Conservation (phyloP, 1,284 basidiomycete species). For the Xanthoconium separans region DNA sequence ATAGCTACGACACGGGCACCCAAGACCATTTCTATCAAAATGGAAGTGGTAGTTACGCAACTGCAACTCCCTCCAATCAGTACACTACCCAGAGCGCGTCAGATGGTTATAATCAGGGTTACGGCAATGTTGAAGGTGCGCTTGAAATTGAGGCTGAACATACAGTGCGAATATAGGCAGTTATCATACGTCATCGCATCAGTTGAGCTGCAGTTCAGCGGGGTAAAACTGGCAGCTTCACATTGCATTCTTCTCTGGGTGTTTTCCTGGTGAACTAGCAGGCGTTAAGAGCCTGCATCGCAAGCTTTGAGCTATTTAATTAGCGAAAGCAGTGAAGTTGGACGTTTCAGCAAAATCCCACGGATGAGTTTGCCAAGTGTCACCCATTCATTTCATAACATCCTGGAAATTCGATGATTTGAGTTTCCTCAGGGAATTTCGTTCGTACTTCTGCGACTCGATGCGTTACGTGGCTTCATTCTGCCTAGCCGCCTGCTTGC, state of each 20-base stretch:
- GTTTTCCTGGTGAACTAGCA: slow-evolving; percentile 20
- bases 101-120: slow-evolving; percentile 54
- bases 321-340: slow-evolving; percentile 43
- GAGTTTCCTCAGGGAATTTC: slow-evolving; percentile 26
- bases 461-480: slow-evolving; percentile 39
- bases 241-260: slow-evolving; percentile 21
- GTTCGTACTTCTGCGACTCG: slow-evolving; percentile 27
- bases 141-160: slow-evolving; percentile 61
- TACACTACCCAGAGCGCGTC: slow-evolving; percentile 43
- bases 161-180: slow-evolving; percentile 35
- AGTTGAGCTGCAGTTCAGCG: slow-evolving; percentile 33
- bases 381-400: slow-evolving; percentile 18
- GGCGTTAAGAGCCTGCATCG: slow-evolving; percentile 35
- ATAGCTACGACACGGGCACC: slow-evolving; percentile 58
- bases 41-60: slow-evolving; percentile 47
- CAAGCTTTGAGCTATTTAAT: slow-evolving; percentile 45
- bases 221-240: slow-evolving; percentile 28
- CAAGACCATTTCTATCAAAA: slow-evolving; percentile 71
- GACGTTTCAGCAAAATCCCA: slow-evolving; percentile 26
- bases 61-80: slow-evolving; percentile 42
- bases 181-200: slow-evolving; percentile 31
- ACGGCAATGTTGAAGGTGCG: slow-evolving; percentile 77
- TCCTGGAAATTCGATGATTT: slow-evolving; percentile 22
- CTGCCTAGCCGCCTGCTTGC: slow-evolving; percentile 42
- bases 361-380: slow-evolving; percentile 29